Conservation (phyloP, 106 monocot species). For the Acanthochlamys bracteata region DNA sequence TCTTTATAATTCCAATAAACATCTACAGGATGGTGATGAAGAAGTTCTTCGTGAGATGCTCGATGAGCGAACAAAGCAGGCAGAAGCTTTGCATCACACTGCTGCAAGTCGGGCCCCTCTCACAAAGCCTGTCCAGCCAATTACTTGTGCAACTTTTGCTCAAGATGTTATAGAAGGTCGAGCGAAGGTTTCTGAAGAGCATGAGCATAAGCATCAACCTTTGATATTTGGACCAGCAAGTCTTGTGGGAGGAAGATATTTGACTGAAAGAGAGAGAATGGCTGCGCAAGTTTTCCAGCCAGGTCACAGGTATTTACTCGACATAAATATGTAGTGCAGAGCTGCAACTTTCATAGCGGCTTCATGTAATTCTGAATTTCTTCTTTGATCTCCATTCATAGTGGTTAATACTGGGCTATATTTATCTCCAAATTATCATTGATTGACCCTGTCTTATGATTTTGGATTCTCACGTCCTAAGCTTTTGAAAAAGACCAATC, state of each 20-base stretch:
- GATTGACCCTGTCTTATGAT: too few species aligned
- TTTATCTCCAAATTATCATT: too few species aligned
- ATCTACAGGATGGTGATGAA: conserved; percentile 54
- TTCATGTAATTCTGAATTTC: too few species aligned
- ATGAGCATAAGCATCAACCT: conserved; percentile 89
- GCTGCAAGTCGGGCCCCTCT: conserved; percentile 50
- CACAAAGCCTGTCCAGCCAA: conserved; percentile 66
- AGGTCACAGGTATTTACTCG: conserved; percentile 46
- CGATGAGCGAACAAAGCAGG: conserved; percentile 61
- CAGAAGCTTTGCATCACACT: conserved; percentile 67
- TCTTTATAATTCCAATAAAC: too few species aligned
- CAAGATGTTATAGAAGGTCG: conserved; percentile 99
- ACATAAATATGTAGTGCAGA: neutral
- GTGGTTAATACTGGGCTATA: too few species aligned
- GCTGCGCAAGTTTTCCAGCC: conserved; percentile 94
- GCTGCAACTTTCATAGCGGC: neutral
- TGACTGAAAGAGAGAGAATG: conserved; percentile 76
- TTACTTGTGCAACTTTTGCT: conserved; percentile 93
- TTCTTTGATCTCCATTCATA: too few species aligned
- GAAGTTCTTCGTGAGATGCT: conserved; percentile 62
- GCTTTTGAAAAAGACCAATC: too few species aligned
- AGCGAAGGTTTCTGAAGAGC: conserved; percentile 59
- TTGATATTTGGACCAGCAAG: conserved; percentile 88
- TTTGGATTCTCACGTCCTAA: too few species aligned
- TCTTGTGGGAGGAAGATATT: conserved; percentile 56